A percentile compares a stretch with the other conserved stretches of the same genome.
Conservation (phyloP, 2,329 filamentous ascomycete genomes). For the Trichoderma afroharzianum region DNA sequence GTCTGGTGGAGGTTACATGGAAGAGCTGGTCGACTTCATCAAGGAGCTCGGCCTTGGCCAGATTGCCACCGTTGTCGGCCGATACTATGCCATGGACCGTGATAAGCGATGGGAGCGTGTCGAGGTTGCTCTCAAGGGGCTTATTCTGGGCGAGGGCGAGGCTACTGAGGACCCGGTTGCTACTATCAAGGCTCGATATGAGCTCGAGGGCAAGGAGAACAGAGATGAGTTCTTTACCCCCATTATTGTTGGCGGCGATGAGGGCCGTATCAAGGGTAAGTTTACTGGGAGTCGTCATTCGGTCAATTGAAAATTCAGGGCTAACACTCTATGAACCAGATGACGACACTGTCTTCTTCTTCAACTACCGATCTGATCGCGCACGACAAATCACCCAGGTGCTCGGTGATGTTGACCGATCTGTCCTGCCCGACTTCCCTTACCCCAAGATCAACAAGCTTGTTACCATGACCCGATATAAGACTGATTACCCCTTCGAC, state of each 20-base stretch:
- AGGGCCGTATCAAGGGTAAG: conserved; percentile 78
- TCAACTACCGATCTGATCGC: conserved; percentile 99
- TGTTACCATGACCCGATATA: conserved; percentile 98
- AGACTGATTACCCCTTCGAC: conserved; percentile 87
- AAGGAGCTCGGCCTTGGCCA: conserved; percentile 84
- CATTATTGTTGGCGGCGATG: conserved; percentile 87
- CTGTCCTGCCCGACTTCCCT: conserved; percentile 82
- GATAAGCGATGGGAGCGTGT: conserved; percentile 98
- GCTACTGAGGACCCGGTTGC: conserved; percentile 78
- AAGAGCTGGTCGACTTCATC: conserved; percentile 74
- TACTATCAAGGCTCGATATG: conserved; percentile 84
- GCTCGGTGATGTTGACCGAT: conserved; percentile 86
- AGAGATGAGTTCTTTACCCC: conserved; percentile 98
- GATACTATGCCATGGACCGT: conserved; percentile 99
- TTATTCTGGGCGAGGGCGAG: conserved; percentile 85
- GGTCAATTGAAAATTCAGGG: neutral
- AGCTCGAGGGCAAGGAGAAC: conserved; percentile 63
- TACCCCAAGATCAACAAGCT: conserved; percentile 83
- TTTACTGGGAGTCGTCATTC: neutral
- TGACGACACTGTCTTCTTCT: conserved; percentile 95
- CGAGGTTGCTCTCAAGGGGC: conserved; percentile 82
- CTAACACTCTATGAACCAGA: conserved; percentile 48
- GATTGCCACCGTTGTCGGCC: conserved; percentile 87
- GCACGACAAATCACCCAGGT: conserved; percentile 95
- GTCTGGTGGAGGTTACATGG: conserved; percentile 82